Evolutionary conservation across 202 grass and related monocot genomes (phyloP), one percentile per base, ranked within the genome.

Genomic region (Musa balbisiana): DNA sequence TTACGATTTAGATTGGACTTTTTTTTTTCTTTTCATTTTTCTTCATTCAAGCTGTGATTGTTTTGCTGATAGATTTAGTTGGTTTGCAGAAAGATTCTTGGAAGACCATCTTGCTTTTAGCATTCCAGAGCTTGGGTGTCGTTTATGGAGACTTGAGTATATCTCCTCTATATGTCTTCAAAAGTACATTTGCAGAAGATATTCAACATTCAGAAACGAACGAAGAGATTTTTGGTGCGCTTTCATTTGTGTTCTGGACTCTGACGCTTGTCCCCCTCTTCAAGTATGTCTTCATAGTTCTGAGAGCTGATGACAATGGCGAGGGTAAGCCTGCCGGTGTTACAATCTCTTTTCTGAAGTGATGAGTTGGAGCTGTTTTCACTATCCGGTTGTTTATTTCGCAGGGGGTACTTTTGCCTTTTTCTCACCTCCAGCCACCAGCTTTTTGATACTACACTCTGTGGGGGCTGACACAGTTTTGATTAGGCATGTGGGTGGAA

Each of bases 201-300:
- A 99, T 99, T 75, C 78, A 81, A 69, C 95, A 99, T 79, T 95
- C 91, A 29, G 89, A 99, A 52, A 88, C 89, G 22, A 99, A 99
- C 55, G 95, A 99, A 59, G 95, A 99, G 80, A 93, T 92, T 72
- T 94, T 86, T 16, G 95, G 95, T 2, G 91, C 87, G 65, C 95
- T 99, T 68, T 99, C 95, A 14, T 99, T 99, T 49, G 87, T 95
- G 9, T 99, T 99, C 87, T 99, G 95, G 95, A 95, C 95, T 29
- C 85, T 99, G 50, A 99, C 95, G 1, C 86, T 99, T 51, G 90
- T 99, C 64, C 95, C 95, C 20, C 95, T 99, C 67, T 73, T 92
- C 80, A 99, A 95, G 78, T 99, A 99, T 22, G 95, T 99, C 58
- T 90, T 87, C 87, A 81, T 99, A 72, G 95, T 99, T 73, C 91